A percentile compares a stretch with the other conserved stretches of the same genome.
Evolutionary conservation across 352 stramenopile genomes (phyloP).

Genomic region (Chrysophaeum taylorii): DNA sequence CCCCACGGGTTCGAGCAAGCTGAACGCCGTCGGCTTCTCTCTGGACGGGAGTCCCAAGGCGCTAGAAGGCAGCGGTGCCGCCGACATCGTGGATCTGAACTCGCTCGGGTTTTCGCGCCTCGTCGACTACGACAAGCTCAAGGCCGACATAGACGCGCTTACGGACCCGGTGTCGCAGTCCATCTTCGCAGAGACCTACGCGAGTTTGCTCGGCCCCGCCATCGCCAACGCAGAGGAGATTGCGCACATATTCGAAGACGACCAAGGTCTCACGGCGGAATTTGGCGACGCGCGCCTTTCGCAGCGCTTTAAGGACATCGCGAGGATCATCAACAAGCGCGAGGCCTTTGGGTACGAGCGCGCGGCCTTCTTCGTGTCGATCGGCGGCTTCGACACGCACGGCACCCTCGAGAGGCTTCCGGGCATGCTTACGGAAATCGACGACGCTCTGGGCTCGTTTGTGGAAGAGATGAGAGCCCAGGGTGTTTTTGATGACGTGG

Average conservation of each 20-base stretch:
- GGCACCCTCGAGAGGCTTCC: conserved; percentile 31
- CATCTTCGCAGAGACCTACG: conserved; percentile 39
- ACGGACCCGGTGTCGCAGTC: conserved; percentile 24
- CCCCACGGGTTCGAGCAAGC: too few species aligned
- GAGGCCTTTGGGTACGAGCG: conserved; percentile 7
- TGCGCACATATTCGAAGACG: not conserved
- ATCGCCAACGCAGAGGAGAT: not conserved
- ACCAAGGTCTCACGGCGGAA: not conserved
- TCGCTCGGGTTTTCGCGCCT: conserved; percentile 23
- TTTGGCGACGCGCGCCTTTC: not conserved
- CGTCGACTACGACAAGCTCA: conserved; percentile 25
- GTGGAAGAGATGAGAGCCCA: conserved; percentile 37
- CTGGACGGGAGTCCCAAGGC: not conserved
- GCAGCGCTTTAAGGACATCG: not conserved
- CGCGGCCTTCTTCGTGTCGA: conserved; percentile 40
- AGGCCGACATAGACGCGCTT: conserved; percentile 19
- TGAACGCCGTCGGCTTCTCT: not conserved
- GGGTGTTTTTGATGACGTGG: conserved; percentile 37
- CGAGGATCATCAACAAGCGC: not conserved
- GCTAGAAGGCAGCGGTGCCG: not conserved
- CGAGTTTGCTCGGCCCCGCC: not conserved
- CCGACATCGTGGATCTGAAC: conserved; percentile 25
- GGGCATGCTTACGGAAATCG: conserved; percentile 31
- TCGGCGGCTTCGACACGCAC: conserved; percentile 51
- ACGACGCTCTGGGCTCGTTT: conserved; percentile 40